Evolutionary conservation across 495 filamentous ascomycete species (phyloP), one percentile per base, ranked within the genome.

Genomic region (Talaromyces ruber): DNA sequence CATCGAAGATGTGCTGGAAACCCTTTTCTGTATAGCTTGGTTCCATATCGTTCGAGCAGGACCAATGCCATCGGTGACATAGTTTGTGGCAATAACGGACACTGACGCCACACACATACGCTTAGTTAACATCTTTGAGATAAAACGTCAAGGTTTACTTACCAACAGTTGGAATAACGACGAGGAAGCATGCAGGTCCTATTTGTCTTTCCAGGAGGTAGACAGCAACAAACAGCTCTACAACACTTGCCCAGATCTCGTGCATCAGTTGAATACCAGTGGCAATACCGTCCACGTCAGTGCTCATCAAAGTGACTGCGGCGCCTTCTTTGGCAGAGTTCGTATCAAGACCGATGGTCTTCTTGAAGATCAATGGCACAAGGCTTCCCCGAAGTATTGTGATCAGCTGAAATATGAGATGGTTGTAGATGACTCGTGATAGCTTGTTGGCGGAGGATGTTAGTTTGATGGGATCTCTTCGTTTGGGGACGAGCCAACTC

Each of bases 301-400:
- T 78, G 70, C 79, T 84, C 74, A 85, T 83, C 2, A 88, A 73
- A 1, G 84, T 82, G 8, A 82, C 54, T 3, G 76, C 73, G 16
- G 84, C 32, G 18, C 56, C 74, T 22, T 80, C 72, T 50, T 81
- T 80, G 0, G 75, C 71, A 16, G 72, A 70, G 18, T 71, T 72
- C 5, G 80, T 64, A 22, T 64, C 76, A 6, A 77, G 69, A 6
- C 67, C 67, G 50, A 65, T 77, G 6, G 84, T 77, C 62, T 77
- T 71, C 26, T 70, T 72, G 64, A 83, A 88, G 21, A 88, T 76
- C 64, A 84, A 78, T 4, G 76, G 77, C 9, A 83, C 75, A 2
- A 89, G 70, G 4, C 78, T 76, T 1, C 83, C 86, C 7, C 86
- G 76, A 3, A 78, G 70, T 82, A 86, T 87, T 26, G 80, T 86